Evolutionary conservation across 371 early-diverging fungal genomes (phyloP).

Genomic region (Syncephalastrum contaminatum): DNA sequence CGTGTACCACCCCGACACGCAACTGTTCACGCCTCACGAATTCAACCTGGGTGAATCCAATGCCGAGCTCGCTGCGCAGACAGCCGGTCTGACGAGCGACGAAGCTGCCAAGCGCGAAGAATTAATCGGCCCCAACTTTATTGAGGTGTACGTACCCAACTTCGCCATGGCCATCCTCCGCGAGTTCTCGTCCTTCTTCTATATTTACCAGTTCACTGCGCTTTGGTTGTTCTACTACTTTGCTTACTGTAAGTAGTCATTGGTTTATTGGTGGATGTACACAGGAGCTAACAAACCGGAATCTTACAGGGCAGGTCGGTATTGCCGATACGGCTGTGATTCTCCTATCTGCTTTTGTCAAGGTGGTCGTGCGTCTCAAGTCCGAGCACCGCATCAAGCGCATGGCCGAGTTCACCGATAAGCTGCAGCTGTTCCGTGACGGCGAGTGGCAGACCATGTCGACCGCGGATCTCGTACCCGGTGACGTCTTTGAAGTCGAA

Average conservation of each 20-base stretch:
- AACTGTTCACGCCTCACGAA: slow-evolving; percentile 56
- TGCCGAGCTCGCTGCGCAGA: slow-evolving; percentile 44
- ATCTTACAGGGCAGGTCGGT: slow-evolving; percentile 57
- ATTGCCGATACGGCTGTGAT: slow-evolving; percentile 73
- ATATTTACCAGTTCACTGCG: slow-evolving; percentile 76
- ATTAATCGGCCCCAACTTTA: slow-evolving; percentile 71
- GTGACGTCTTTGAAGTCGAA: slow-evolving; percentile 68
- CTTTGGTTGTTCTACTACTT: slow-evolving; percentile 77
- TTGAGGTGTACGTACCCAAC: slow-evolving; percentile 61
- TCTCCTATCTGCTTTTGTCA: slow-evolving; percentile 66
- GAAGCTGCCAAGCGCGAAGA: slow-evolving; percentile 63
- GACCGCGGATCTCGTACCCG: slow-evolving; percentile 65
- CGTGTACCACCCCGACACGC: slow-evolving; percentile 50
- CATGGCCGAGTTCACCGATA: slow-evolving; percentile 64
- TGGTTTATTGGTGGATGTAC: neutral
- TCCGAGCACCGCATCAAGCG: slow-evolving; percentile 67
- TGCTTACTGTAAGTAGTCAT: slow-evolving; percentile 58
- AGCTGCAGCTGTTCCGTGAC: slow-evolving; percentile 54
- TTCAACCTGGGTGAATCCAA: slow-evolving; percentile 57
- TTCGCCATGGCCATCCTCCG: slow-evolving; percentile 52
- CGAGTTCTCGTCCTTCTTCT: slow-evolving; percentile 75
- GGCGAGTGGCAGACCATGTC: slow-evolving; percentile 53
- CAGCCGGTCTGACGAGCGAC: slow-evolving; percentile 49
- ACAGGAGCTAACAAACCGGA: no score
- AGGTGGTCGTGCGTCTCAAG: slow-evolving; percentile 62